A percentile compares a stretch with the other conserved stretches of the same genome.
Evolutionary conservation across 2,329 filamentous ascomycete species (phyloP).

Genomic region (Cyphellophora attinorum): DNA sequence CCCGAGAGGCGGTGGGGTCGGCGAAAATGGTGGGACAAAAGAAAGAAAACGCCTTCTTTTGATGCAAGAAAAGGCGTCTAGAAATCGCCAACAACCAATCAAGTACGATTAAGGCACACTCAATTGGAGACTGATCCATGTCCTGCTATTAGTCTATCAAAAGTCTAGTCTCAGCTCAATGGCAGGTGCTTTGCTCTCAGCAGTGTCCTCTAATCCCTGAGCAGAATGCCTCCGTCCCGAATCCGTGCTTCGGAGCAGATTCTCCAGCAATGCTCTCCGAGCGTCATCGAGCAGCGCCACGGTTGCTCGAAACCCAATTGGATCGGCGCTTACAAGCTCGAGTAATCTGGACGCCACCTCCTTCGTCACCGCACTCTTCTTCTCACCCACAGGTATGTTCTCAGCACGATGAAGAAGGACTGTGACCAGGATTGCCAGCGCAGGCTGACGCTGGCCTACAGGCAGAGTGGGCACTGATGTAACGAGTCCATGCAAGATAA

Average conservation of each 20-base stretch:
- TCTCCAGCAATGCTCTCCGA: constrained; percentile 70
- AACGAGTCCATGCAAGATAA: constrained; percentile 66
- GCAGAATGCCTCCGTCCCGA: constrained; percentile 24
- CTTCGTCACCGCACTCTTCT: constrained; percentile 40
- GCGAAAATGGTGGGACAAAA: too few relatives aligned
- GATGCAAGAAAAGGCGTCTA: constrained; percentile 1
- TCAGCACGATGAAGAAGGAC: constrained; percentile 64
- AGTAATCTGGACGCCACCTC: constrained; percentile 71
- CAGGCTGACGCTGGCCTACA: constrained; percentile 25
- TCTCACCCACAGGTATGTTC: constrained; percentile 43
- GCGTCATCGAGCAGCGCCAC: constrained; percentile 61
- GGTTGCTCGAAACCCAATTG: constrained; percentile 61
- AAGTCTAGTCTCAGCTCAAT: constrained; percentile 97
- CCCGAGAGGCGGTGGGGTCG: too few relatives aligned
- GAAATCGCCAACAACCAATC: neutral
- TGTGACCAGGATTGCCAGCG: constrained; percentile 68
- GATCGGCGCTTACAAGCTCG: constrained; percentile 70
- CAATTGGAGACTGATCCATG: neutral
- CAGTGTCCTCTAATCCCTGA: constrained; percentile 25
- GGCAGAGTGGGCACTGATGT: constrained; percentile 47
- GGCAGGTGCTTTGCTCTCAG: constrained; percentile 49
- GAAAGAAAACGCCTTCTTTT: too few relatives aligned
- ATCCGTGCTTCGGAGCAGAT: constrained; percentile 61
- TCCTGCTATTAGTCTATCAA: constrained; percentile 15
- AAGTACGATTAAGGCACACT: too few relatives aligned